Conservation (phyloP, 2,329 filamentous ascomycete species). For the Botrytis fragariae region DNA sequence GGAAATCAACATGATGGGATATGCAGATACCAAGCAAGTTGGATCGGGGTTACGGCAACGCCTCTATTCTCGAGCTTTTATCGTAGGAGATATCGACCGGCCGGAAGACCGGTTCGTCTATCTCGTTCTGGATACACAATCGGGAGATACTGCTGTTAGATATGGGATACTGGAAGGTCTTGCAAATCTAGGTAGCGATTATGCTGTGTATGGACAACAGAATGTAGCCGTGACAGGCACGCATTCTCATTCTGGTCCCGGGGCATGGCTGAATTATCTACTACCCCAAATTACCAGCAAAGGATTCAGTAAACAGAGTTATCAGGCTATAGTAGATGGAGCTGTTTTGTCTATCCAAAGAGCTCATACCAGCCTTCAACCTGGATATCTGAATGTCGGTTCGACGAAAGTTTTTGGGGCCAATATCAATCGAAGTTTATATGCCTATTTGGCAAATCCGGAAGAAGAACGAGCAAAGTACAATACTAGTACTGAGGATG, state of each 20-base stretch:
- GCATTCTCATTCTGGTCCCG: slow-evolving; percentile 88
- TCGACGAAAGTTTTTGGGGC: slow-evolving; percentile 68
- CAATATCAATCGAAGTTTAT: slow-evolving; percentile 87
- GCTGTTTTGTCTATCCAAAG: slow-evolving; percentile 76
- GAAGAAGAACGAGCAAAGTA: slow-evolving; percentile 71
- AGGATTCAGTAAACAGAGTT: slow-evolving; percentile 84
- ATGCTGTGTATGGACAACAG: slow-evolving; percentile 69
- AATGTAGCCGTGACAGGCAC: slow-evolving; percentile 91
- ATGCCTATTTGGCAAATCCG: slow-evolving; percentile 84
- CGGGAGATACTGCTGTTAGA: slow-evolving; percentile 84
- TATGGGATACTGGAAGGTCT: slow-evolving; percentile 82
- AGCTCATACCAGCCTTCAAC: slow-evolving; percentile 67
- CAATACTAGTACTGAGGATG: slow-evolving; percentile 49
- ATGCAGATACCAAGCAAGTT: slow-evolving; percentile 79
- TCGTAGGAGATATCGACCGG: slow-evolving; percentile 67
- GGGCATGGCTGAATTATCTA: slow-evolving; percentile 92
- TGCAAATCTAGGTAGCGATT: slow-evolving; percentile 65
- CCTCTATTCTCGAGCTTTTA: slow-evolving; percentile 85
- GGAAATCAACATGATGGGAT: slow-evolving; percentile 88
- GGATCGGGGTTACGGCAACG: slow-evolving; percentile 84
- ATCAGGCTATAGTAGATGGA: slow-evolving; percentile 84
- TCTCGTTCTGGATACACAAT: slow-evolving; percentile 80
- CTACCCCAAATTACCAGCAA: slow-evolving; percentile 85
- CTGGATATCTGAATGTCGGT: slow-evolving; percentile 69
- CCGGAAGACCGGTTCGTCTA: slow-evolving; percentile 78